These are phyloP conservation scores for Epichloe sp. DNA, from an alignment of 2,329 filamentous ascomycete genomes.

Conservation along the genomic window DNA sequence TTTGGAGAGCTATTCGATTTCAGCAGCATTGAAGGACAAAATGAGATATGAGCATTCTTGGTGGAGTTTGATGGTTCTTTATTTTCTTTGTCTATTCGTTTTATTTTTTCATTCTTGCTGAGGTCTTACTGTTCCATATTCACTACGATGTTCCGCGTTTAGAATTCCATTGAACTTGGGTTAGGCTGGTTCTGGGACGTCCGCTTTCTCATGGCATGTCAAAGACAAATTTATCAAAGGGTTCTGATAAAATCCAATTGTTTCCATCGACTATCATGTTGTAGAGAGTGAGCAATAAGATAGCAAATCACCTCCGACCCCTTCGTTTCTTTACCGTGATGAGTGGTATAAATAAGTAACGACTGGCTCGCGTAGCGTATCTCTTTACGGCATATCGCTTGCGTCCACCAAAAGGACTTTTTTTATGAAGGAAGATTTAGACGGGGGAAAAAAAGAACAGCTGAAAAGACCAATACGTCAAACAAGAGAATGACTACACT, in stretches of 20 bases:
- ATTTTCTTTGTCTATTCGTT: background rate
- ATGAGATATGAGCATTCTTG: slow-evolving; percentile 11
- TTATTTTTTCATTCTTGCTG: background rate
- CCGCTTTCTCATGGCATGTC: background rate
- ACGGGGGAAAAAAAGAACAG: too few relatives aligned
- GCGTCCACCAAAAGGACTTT: background rate
- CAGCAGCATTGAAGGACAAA: slow-evolving; percentile 4
- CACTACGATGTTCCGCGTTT: background rate
- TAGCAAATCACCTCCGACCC: too few relatives aligned
- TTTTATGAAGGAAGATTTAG: too few relatives aligned
- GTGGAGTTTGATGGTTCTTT: slow-evolving; percentile 10
- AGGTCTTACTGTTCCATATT: background rate
- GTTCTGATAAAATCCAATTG: background rate
- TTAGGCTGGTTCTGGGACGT: slow-evolving; percentile 3
- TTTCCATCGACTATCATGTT: background rate
- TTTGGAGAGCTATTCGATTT: slow-evolving; percentile 2
- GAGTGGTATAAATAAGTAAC: background rate
- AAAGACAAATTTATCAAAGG: background rate
- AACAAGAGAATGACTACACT: too few relatives aligned
- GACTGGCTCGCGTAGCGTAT: background rate
- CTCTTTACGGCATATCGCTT: background rate
- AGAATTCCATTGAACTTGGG: slow-evolving; percentile 2
- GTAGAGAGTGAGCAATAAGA: background rate
- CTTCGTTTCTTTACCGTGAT: background rate
- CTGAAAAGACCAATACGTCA: too few relatives aligned